Evolutionary conservation across 306 rosid species (phyloP), one percentile per base, ranked within the genome.

Genomic region (Quercus robur): DNA sequence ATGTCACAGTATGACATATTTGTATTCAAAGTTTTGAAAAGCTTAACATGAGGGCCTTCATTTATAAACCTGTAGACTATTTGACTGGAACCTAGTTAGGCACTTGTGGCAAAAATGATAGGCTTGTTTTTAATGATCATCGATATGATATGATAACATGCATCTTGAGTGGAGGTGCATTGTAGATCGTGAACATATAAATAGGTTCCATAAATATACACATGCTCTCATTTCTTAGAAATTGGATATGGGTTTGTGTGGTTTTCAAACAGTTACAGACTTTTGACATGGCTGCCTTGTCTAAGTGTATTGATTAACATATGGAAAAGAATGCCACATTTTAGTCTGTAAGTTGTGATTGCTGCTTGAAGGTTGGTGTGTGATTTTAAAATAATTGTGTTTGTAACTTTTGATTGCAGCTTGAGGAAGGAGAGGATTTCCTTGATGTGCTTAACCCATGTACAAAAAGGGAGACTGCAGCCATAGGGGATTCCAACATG

Each of bases 361-460:
- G 86, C 90, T 93, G 99, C 91, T 95, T 61, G 97, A 95, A 73
- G 97, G 54, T 49, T 10, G 54, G 15, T 49, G 15, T 49, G 54
- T 49, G 15, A 49, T 49, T 10, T 49, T 10, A 12, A 49, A 49
- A 49, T 49, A 49, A 49, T 12, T 49, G 54, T 12, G 54, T 19
- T 67, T 31, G 52, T 75, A 49, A 67, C 67, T 72, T 75, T 63
- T 80, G 70, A 49, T 85, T 91, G 86, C 90, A 95, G 99, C 91
- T 95, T 61, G 98, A 95, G 71, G 97, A 93, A 84, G 96, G 90
- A 14, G 99, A 93, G 83, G 97, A 93, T 73, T 91, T 93, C 67
- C 17, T 86, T 41, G 92, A 90, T 73, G 99, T 87, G 49, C 57
- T 95, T 57, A 93, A 93, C 72, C 99, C 97, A 2, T 89, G 89